Conservation (phyloP, 129 eudicot species). For the Erigeron canadensis region DNA sequence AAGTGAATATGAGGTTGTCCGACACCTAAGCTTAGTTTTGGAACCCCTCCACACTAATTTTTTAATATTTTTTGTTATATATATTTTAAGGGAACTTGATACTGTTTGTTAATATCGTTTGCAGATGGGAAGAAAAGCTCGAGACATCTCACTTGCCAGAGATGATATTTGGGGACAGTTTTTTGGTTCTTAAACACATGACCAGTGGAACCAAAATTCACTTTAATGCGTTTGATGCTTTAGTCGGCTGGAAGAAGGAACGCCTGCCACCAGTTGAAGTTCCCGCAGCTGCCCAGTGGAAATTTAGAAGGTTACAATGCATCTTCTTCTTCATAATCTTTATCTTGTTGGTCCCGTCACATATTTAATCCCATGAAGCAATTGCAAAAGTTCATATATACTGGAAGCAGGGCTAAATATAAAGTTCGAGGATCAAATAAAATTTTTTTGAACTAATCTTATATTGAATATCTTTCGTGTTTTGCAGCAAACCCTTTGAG, state of each 20-base stretch:
- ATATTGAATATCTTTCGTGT: constrained; percentile 19
- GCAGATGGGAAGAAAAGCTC: constrained; percentile 94
- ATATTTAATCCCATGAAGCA: constrained; percentile 14
- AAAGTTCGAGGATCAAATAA: constrained; percentile 1
- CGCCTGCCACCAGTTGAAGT: constrained; percentile 97
- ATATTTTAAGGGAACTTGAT: neutral
- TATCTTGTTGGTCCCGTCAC: neutral
- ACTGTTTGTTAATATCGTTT: constrained; percentile 18
- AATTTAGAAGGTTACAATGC: constrained; percentile 62
- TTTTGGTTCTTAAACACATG: constrained; percentile 70
- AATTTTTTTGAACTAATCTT: constrained; percentile 3
- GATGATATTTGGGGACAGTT: constrained; percentile 94
- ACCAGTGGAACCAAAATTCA: constrained; percentile 60
- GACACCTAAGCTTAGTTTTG: too few species aligned
- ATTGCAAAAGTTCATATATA: neutral
- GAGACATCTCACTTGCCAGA: constrained; percentile 94
- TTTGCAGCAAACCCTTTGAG: constrained; percentile 77
- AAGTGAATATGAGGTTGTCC: too few species aligned
- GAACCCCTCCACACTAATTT: too few species aligned
- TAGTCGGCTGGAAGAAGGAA: constrained; percentile 87
- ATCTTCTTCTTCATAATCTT: constrained; percentile 2
- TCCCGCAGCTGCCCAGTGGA: constrained; percentile 97
- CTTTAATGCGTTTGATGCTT: constrained; percentile 88
- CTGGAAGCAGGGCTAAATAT: neutral
- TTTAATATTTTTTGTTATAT: neutral